Evolutionary conservation across 164 flowering plant genomes (phyloP), one percentile per base, ranked within the genome.

Genomic region (Magnolia officinalis): DNA sequence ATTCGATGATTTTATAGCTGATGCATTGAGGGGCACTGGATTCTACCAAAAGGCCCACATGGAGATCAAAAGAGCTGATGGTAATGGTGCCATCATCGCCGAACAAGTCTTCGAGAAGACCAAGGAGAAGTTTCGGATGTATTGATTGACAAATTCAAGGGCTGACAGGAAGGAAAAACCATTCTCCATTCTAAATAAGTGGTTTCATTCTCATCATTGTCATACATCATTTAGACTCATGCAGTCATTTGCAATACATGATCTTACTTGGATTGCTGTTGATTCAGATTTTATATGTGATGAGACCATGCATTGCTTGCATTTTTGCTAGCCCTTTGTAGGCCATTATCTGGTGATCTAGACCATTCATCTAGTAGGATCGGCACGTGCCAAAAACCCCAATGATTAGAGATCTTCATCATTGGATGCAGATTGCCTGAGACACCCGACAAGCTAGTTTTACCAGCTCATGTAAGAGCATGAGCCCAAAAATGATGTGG

Each of bases 101-200:
- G 98, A 95, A 79, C 99, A 95, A 80, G 99, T 95, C 9, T 95
- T 95, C 72, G 99, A 93, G 87, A 93, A 91, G 74, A 93, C 96
- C 8, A 95, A 89, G 83, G 88, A 82, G 31, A 95, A 91, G 82
- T 95, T 91, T 79, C 80, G 74, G 21, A 84, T 91, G 94, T 91
- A 91, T 69, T 93, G 82, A 55, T 55, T 55, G 61, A 11, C 13
- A 11, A 11, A 11, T 55, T 16, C 61, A 16, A 55, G 19, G 61
- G 11, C 61, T 55, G 61, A 16, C 61, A 10, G 18, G 18, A 14
- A 55, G 11, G 61, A 16, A 4, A 55, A 6, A 55, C 2, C 13
- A 9, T 16, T 55, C 16, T 11, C 18, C 19, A 55, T 55, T 11
- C 18, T 10, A 11, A 55, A 55, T 55, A 55, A 55, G 61, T 55